Base-by-base conservation (phyloP, 495 filamentous ascomycete genomes). In the Aspergillus sclerotiicarbonarius region DNA sequence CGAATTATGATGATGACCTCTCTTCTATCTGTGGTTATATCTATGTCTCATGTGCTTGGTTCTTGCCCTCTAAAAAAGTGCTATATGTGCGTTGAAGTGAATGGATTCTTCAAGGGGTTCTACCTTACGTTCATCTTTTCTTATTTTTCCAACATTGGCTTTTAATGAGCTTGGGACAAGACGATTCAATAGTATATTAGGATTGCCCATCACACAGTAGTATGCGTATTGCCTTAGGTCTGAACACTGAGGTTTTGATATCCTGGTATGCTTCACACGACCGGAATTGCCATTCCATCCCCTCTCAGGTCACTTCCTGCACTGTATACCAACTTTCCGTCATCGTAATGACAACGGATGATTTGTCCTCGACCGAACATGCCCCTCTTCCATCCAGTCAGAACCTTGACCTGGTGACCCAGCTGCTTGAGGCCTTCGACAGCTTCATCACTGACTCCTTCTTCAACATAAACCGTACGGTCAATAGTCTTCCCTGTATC, bases 281-380 rank as follows among this genome's bases (percentile, higher is more conserved):
- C 41, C 35, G 90, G 90, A 66, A 86, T 82, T 10, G 91, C 92
- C 58, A 82, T 86, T 31, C 94, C 92, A 79, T 98, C 94, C 2
- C 91, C 94, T 51, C 95, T 82, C 50, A 80, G 79, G 82, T 98
- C 94, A 72, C 91, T 96, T 18, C 91, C 94, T 2, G 84, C 92
- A 62, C 85, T 90, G 77, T 86, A 96, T 10, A 98, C 83, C 46
- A 82, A 73, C 47, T 75, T 69, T 32, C 84, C 86, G 21, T 91
- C 86, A 53, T 91, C 82, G 21, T 81, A 77, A 76, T 95, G 88
- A 56, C 79, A 82, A 54, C 90, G 77, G 57, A 98, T 92, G 45
- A 98, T 79, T 80, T 98, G 94, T 0, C 94, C 94, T 2, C 92
- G 77, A 2, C 94, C 94, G 80, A 98, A 98, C 73, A 88, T 73